These are phyloP conservation scores for Cladosporium sp. DNA, from an alignment of 2,329 filamentous ascomycete species.

Conservation along the genomic window DNA sequence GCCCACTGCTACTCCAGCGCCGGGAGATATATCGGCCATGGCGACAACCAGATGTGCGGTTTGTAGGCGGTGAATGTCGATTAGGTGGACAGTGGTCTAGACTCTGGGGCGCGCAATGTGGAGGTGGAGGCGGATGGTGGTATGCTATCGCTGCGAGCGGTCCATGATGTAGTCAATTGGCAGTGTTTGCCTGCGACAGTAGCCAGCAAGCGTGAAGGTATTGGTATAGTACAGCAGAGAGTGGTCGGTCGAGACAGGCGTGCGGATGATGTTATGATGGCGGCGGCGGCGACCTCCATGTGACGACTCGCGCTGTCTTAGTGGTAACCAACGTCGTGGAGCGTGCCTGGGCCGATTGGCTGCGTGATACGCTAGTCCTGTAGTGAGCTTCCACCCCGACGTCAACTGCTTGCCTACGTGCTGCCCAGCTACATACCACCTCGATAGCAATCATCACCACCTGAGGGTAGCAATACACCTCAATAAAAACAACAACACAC, in stretches of 20 bases:
- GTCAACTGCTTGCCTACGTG: neutral
- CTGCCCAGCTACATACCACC: neutral
- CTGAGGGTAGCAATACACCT: neutral
- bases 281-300: neutral
- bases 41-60: neutral
- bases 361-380: neutral
- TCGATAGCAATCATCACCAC: neutral
- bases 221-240: neutral
- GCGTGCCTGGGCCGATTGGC: neutral
- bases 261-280: neutral
- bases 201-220: neutral
- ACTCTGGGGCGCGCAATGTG: neutral
- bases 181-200: neutral
- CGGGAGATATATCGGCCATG: conserved; percentile 19
- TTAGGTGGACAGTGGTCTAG: neutral
- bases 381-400: neutral
- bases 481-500: neutral
- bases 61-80: neutral
- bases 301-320: neutral
- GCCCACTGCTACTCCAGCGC: conserved; percentile 57
- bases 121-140: neutral
- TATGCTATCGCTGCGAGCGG: conserved; percentile 2
- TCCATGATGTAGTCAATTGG: conserved; percentile 8
- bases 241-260: neutral
- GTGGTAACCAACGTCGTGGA: neutral